Evolutionary conservation across 148 eudicot genomes (phyloP).

Genomic region (Drosera capensis): DNA sequence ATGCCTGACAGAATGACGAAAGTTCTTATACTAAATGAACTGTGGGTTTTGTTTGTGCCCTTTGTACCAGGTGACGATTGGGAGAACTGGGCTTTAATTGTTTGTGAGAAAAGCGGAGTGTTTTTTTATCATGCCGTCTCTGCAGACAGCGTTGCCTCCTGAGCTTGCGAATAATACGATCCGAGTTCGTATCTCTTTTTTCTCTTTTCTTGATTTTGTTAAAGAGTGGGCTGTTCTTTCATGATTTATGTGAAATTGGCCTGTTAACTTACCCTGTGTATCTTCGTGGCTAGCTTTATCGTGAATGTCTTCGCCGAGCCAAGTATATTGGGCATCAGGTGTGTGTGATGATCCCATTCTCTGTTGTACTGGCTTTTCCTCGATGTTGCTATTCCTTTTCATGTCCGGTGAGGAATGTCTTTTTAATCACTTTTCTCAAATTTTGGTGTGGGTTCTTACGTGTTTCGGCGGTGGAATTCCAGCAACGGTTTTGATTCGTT

Average conservation of each 20-base stretch:
- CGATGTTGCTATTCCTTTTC: too few relatives aligned
- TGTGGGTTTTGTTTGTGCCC: too few relatives aligned
- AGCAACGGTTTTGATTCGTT: too few relatives aligned
- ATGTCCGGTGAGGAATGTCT: too few relatives aligned
- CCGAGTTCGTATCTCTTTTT: constrained; percentile 29
- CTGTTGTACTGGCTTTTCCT: constrained; percentile 1
- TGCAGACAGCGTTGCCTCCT: constrained; percentile 67
- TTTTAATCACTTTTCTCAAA: too few relatives aligned
- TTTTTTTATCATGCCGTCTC: constrained; percentile 68
- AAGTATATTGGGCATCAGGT: constrained; percentile 60
- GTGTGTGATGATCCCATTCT: background rate
- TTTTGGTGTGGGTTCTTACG: too few relatives aligned
- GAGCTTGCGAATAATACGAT: constrained; percentile 71
- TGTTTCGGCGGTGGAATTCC: too few relatives aligned
- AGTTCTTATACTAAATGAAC: too few relatives aligned
- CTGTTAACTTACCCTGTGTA: background rate
- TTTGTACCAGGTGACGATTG: too few relatives aligned
- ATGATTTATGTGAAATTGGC: background rate
- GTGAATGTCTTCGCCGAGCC: constrained; percentile 80
- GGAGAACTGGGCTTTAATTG: constrained; percentile 1
- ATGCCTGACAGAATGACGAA: too few relatives aligned
- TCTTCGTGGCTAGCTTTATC: constrained; percentile 41
- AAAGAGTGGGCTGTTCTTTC: too few relatives aligned
- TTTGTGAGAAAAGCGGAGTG: constrained; percentile 1
- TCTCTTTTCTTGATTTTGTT: too few relatives aligned